Conservation (phyloP, 306 rosid genomes). For the Delonix regia region DNA sequence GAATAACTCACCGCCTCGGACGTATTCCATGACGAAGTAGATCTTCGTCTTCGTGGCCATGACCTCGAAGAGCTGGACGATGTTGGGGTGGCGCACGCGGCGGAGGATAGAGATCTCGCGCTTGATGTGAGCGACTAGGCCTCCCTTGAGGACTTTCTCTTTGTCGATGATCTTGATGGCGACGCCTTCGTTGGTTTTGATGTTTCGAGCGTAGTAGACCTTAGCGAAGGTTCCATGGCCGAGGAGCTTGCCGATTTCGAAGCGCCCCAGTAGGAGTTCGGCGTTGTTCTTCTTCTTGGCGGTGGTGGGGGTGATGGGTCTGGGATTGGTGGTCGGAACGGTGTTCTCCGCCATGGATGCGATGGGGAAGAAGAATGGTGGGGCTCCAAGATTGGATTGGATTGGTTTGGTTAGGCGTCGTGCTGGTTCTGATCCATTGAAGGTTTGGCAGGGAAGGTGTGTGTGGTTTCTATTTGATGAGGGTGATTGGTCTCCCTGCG, state of each 20-base stretch:
- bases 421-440: not conserved
- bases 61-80: constrained; percentile 65
- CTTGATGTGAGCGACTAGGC: constrained; percentile 56
- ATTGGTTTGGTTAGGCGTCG: not conserved
- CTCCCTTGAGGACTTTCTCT: constrained; percentile 51
- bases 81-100: constrained; percentile 67
- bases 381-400: not conserved
- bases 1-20: constrained; percentile 67
- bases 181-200: constrained; percentile 49
- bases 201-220: constrained; percentile 58
- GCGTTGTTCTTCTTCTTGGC: constrained; percentile 28
- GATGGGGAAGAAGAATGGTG: not conserved
- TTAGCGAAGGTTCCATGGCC: constrained; percentile 71
- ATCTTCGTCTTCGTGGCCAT: constrained; percentile 69
- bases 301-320: not conserved
- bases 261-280: constrained; percentile 41
- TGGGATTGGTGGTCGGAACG: not conserved
- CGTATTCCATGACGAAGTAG: constrained; percentile 66
- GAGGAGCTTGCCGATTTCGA: constrained; percentile 55
- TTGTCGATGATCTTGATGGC: constrained; percentile 64
- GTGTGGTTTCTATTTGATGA: not conserved
- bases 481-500: not conserved
- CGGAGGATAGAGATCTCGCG: constrained; percentile 70
- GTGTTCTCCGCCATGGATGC: constrained; percentile 37
- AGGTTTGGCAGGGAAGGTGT: not conserved